Evolutionary conservation across 192 early-diverging fungal species (phyloP).

Genomic region (Entomortierella beljakovae): DNA sequence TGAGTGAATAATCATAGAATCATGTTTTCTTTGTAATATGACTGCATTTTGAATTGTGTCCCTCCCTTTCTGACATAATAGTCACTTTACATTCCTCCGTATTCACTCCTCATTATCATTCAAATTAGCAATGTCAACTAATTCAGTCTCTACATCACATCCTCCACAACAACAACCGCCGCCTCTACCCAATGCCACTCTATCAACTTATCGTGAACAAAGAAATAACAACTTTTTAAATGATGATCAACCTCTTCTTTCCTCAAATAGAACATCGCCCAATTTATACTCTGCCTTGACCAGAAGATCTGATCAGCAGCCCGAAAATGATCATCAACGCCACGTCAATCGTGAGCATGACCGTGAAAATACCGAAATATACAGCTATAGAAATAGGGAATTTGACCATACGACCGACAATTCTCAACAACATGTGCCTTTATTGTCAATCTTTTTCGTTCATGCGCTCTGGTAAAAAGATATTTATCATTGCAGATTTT

Average conservation of each 20-base stretch:
- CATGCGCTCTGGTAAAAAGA: conserved; percentile 37
- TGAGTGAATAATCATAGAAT: no score
- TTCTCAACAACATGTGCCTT: conserved; percentile 6
- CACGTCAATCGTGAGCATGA: background rate
- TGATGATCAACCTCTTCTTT: background rate
- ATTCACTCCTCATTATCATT: no score
- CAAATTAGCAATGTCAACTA: background rate
- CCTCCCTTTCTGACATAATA: no score
- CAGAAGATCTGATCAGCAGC: background rate
- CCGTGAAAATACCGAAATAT: background rate
- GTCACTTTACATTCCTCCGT: no score
- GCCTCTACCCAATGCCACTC: no score
- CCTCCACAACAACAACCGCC: background rate
- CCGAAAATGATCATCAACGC: background rate
- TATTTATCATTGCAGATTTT: no score
- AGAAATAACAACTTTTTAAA: background rate
- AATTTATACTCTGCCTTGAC: background rate
- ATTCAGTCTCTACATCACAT: background rate
- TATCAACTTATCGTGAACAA: background rate
- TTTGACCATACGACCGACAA: background rate
- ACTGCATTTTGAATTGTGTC: no score
- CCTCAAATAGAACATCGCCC: background rate
- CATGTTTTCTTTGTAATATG: no score
- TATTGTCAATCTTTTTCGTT: conserved; percentile 18
- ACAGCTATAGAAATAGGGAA: background rate